Evolutionary conservation across 306 rosid species (phyloP).

Genomic region (Prunus mira): DNA sequence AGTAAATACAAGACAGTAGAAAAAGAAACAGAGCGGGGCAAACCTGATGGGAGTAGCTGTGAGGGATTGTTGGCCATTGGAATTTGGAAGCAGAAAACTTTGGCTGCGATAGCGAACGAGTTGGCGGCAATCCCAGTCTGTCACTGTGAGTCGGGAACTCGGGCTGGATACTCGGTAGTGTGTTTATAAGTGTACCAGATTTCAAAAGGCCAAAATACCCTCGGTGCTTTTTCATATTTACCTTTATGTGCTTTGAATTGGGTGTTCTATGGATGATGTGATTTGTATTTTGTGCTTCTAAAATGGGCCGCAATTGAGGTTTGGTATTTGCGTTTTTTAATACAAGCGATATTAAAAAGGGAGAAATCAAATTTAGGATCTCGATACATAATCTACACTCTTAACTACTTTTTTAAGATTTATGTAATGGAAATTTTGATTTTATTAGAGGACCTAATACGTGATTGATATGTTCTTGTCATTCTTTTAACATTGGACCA

Average conservation of each 20-base stretch:
- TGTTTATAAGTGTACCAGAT: neutral
- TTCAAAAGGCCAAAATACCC: neutral
- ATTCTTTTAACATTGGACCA: neutral
- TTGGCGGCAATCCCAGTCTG: neutral
- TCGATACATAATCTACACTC: neutral
- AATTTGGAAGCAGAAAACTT: conserved; percentile 15
- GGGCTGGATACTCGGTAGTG: neutral
- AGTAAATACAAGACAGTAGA: neutral
- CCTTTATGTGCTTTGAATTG: too few species aligned
- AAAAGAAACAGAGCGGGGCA: neutral
- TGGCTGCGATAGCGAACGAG: neutral
- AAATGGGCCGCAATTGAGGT: too few species aligned
- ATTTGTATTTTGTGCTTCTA: too few species aligned
- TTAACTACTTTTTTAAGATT: neutral
- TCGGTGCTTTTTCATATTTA: too few species aligned
- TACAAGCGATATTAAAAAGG: too few species aligned
- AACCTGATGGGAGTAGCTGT: conserved; percentile 91
- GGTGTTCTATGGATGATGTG: too few species aligned
- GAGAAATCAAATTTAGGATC: too few species aligned
- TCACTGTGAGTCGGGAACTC: neutral
- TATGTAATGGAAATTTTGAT: neutral
- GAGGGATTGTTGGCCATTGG: conserved; percentile 89
- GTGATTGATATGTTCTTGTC: neutral
- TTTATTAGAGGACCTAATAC: neutral
- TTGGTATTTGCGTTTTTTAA: too few species aligned